These are phyloP conservation scores for Ascomycota sp. DNA, from an alignment of 2,329 filamentous ascomycete genomes.

Conservation along the genomic window DNA sequence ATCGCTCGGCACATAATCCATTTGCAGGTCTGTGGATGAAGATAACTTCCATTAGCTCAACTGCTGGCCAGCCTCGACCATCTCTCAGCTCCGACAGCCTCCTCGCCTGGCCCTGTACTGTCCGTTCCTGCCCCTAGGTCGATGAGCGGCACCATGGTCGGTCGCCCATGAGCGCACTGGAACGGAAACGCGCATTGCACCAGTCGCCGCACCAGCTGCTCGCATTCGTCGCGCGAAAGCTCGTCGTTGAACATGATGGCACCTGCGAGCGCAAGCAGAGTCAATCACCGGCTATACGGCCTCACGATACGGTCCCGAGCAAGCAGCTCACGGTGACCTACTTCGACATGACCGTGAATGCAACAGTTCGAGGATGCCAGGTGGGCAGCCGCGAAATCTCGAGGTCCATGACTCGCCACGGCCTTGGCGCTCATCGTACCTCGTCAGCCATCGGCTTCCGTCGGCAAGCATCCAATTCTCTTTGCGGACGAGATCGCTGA, in stretches of 20 bases:
- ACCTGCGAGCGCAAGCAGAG: conserved; percentile 10
- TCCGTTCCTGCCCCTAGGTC: conserved; percentile 19
- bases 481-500: conserved; percentile 53
- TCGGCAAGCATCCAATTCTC: conserved; percentile 52
- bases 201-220: conserved; percentile 33
- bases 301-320: not conserved
- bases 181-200: conserved; percentile 52
- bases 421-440: conserved; percentile 1
- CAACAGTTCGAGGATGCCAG: conserved; percentile 54
- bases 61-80: conserved; percentile 11
- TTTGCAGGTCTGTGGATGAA: too few species aligned
- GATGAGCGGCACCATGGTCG: conserved; percentile 42
- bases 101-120: conserved; percentile 9
- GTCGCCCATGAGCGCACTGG: conserved; percentile 63
- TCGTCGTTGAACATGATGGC: conserved; percentile 76
- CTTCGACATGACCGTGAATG: conserved; percentile 60
- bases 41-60: too few species aligned
- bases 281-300: not conserved
- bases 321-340: conserved; percentile 4
- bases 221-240: conserved; percentile 37
- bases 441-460: conserved; percentile 6
- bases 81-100: not conserved
- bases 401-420: conserved; percentile 30
- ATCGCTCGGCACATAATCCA: too few species aligned
- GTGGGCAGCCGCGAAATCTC: conserved; percentile 48